phyloP scores from a whole-genome alignment of 768 basidiomycete species.

The Scleroderma citrinum region DNA sequence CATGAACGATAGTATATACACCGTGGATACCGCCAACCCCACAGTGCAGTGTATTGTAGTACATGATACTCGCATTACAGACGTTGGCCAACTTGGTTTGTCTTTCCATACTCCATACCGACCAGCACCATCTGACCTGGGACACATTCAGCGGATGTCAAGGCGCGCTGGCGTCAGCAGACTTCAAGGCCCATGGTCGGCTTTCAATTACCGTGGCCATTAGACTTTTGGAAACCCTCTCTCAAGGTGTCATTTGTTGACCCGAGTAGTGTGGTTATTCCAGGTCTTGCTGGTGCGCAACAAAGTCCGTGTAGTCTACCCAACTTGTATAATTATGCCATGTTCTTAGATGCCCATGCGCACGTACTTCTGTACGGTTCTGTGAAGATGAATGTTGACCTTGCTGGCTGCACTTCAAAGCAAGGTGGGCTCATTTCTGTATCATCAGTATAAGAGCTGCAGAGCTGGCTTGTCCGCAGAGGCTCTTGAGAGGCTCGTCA shows the following conservation, averaged over 20 bases:
- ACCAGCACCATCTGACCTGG: background rate
- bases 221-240: constrained; percentile 15
- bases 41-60: constrained; percentile 60
- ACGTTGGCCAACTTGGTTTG: constrained; percentile 46
- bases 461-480: constrained; percentile 35
- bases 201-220: constrained; percentile 21
- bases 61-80: constrained; percentile 39
- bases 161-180: constrained; percentile 18
- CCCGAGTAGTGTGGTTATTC: constrained; percentile 49
- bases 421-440: constrained; percentile 39
- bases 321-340: background rate
- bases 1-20: constrained; percentile 49
- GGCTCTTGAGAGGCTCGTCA: constrained; percentile 53
- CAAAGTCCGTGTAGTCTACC: background rate
- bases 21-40: constrained; percentile 51
- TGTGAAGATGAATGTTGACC: constrained; percentile 57
- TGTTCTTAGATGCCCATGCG: constrained; percentile 63
- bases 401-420: constrained; percentile 53
- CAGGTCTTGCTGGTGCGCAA: constrained; percentile 61
- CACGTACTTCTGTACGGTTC: constrained; percentile 69
- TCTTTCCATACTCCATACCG: background rate
- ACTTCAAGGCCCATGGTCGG: background rate
- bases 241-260: constrained; percentile 21
- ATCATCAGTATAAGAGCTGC: background rate
- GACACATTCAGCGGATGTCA: constrained; percentile 16